Percentiles rank a stretch among this genome's conserved stretches.
Conservation (phyloP, 2,329 filamentous ascomycete genomes). For the Rhytidhysteron rufulum region DNA sequence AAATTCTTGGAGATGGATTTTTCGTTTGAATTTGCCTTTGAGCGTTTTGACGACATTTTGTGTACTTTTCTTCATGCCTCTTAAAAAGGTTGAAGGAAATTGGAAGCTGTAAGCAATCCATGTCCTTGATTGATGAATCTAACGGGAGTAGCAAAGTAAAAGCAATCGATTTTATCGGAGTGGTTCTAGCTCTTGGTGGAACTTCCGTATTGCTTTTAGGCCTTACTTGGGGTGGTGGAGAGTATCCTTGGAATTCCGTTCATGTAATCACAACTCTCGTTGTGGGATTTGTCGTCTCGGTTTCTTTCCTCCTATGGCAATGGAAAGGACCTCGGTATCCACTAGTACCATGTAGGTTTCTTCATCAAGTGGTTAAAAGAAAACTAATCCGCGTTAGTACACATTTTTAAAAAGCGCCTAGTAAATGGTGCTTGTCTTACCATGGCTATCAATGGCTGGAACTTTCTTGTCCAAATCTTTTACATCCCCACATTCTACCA, state of each 20-base stretch:
- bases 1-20: constrained; percentile 14
- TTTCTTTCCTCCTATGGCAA: constrained; percentile 51
- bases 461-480: constrained; percentile 55
- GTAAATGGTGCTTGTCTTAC: constrained; percentile 52
- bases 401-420: constrained; percentile 53
- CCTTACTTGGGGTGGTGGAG: constrained; percentile 52
- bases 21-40: constrained; percentile 49
- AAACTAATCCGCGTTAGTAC: constrained; percentile 27
- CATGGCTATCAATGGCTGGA: constrained; percentile 54
- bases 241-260: constrained; percentile 51
- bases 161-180: constrained; percentile 51
- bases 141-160: constrained; percentile 38
- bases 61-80: constrained; percentile 55
- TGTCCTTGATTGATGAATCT: too few species aligned
- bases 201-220: constrained; percentile 44
- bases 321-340: constrained; percentile 48
- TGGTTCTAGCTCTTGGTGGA: constrained; percentile 42
- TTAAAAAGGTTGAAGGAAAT: constrained; percentile 52
- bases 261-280: constrained; percentile 52
- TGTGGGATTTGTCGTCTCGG: constrained; percentile 41
- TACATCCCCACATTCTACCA: constrained; percentile 44
- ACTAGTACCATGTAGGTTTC: constrained; percentile 42
- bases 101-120: constrained; percentile 33
- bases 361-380: background rate
- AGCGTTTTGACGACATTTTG: constrained; percentile 45